phyloP scores from a whole-genome alignment of 2,329 filamentous ascomycete genomes.

The Emmonsiellopsis sp. region DNA sequence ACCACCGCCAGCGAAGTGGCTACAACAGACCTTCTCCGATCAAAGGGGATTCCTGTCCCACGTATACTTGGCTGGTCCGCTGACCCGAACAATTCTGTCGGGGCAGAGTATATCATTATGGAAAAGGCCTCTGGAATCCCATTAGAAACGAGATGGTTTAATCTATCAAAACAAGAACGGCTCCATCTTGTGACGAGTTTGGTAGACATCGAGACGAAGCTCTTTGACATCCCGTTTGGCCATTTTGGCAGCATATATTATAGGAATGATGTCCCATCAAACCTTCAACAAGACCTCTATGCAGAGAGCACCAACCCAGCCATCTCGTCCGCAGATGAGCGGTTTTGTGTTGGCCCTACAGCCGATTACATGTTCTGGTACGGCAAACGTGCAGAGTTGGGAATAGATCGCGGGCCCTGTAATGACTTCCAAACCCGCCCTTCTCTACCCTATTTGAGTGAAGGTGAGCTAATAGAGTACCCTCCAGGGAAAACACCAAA shows the following conservation, averaged over 20 bases:
- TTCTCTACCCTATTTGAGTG: background rate
- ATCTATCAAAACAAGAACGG: slow-evolving; percentile 13
- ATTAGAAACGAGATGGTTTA: slow-evolving; percentile 14
- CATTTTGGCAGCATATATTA: slow-evolving; percentile 15
- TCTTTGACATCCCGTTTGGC: slow-evolving; percentile 14
- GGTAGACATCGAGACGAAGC: slow-evolving; percentile 11
- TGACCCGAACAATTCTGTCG: slow-evolving; percentile 15
- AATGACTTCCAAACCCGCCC: background rate
- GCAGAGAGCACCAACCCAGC: background rate
- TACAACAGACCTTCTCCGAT: slow-evolving; percentile 15
- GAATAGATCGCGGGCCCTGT: slow-evolving; percentile 7
- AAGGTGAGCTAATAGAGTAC: background rate
- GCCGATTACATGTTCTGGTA: slow-evolving; percentile 12
- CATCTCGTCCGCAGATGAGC: background rate
- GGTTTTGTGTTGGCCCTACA: slow-evolving; percentile 11
- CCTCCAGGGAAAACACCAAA: slow-evolving; percentile 5
- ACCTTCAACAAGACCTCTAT: slow-evolving; percentile 1
- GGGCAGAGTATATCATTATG: slow-evolving; percentile 22
- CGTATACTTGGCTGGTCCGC: slow-evolving; percentile 17
- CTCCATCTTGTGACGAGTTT: slow-evolving; percentile 12
- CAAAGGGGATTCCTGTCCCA: background rate
- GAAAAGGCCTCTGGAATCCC: slow-evolving; percentile 14
- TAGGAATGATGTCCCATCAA: background rate
- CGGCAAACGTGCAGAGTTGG: slow-evolving; percentile 7
- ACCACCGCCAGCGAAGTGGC: slow-evolving; percentile 19